Conservation (phyloP, 805 yeast species). For the Kuraishia ogatae region DNA sequence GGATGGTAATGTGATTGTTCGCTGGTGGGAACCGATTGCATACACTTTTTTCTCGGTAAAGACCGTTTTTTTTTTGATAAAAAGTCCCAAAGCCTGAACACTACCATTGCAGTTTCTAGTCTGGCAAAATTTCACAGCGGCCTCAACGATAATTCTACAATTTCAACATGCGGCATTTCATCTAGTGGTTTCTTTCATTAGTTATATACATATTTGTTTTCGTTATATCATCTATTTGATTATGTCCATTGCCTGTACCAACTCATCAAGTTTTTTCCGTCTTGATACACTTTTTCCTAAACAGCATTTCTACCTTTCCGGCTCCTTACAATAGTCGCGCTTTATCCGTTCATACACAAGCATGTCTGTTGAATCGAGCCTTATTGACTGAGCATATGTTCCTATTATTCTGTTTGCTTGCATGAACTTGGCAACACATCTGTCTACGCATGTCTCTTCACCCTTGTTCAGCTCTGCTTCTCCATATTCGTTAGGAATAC, state of each 20-base stretch:
- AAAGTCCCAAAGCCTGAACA: too few relatives aligned
- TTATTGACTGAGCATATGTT: slow-evolving; percentile 31
- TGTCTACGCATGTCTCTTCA: slow-evolving; percentile 71
- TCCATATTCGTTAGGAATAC: slow-evolving; percentile 79
- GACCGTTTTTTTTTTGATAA: too few relatives aligned
- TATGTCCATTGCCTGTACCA: neutral
- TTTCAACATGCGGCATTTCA: too few relatives aligned
- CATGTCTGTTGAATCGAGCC: slow-evolving; percentile 36
- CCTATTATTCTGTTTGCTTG: slow-evolving; percentile 61
- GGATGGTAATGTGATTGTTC: neutral
- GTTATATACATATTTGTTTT: neutral
- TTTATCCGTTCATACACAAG: slow-evolving; percentile 17
- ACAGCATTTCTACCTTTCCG: neutral
- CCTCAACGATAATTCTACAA: too few relatives aligned
- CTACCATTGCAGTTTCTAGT: too few relatives aligned
- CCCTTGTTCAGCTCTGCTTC: slow-evolving; percentile 84
- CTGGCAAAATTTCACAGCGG: too few relatives aligned
- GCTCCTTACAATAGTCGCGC: slow-evolving; percentile 9
- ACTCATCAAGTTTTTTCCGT: neutral
- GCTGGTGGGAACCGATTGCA: too few relatives aligned
- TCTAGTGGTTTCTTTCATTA: neutral
- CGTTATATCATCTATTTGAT: neutral
- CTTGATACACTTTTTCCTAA: neutral
- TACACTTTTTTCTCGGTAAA: too few relatives aligned
- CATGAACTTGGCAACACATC: slow-evolving; percentile 83